Percentiles rank a stretch among this genome's conserved stretches.
phyloP scores from a whole-genome alignment of 73 alveolate species.

The Paramecium biaurelia region DNA sequence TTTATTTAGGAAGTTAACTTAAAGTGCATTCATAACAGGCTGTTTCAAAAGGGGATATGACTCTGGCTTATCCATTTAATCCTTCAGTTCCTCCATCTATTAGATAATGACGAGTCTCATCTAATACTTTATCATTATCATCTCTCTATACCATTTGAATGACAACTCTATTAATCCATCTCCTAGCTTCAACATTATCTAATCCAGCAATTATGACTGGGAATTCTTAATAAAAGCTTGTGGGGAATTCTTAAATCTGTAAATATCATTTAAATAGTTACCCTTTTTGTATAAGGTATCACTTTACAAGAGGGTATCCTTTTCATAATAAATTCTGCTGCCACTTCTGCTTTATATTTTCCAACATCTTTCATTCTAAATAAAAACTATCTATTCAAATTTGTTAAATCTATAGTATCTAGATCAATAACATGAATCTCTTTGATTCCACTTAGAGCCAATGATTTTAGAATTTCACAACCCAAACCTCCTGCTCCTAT shows the following conservation, averaged over 20 bases:
- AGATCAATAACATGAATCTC: conserved; percentile 97
- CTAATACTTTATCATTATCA: conserved; percentile 72
- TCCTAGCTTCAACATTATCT: conserved; percentile 99
- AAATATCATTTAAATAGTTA: not conserved
- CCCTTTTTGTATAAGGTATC: conserved; percentile 81
- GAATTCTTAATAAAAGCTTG: conserved; percentile 92
- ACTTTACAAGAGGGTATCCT: conserved; percentile 73
- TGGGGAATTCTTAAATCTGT: conserved; percentile 86
- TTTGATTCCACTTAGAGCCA: conserved; percentile 90
- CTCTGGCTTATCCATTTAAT: conserved; percentile 98
- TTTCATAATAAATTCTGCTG: conserved; percentile 94
- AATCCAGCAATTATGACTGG: conserved; percentile 98
- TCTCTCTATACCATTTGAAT: conserved; percentile 95
- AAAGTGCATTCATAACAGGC: conserved; percentile 92
- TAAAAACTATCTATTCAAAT: conserved; percentile 98
- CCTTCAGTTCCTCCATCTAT: conserved; percentile 99
- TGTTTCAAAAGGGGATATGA: conserved; percentile 76
- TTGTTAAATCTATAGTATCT: conserved; percentile 98
- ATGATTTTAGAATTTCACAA: conserved; percentile 97
- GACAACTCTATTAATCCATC: conserved; percentile 96
- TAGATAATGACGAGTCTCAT: conserved; percentile 73
- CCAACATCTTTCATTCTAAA: conserved; percentile 98
- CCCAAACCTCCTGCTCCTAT: conserved; percentile 99
- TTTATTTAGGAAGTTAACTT: conserved; percentile 75
- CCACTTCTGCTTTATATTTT: conserved; percentile 96